These are phyloP conservation scores for Candida schatavii DNA, from an alignment of 805 yeast species.

Conservation along the genomic window DNA sequence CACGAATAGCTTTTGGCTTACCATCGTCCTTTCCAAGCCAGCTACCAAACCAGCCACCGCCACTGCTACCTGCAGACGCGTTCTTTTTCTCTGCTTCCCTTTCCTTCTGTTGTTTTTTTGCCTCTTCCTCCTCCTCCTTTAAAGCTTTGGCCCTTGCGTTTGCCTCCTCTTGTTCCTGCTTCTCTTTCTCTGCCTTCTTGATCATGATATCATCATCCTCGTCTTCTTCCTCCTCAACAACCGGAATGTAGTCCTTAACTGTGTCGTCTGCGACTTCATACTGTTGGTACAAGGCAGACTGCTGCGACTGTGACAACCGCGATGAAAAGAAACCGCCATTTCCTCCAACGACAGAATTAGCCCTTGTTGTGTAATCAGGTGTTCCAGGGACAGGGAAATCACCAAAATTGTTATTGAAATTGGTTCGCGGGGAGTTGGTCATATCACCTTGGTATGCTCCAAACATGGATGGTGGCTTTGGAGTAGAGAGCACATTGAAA, in stretches of 20 bases:
- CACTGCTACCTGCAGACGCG: conserved; percentile 11
- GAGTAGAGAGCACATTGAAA: background rate
- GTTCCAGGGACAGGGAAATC: conserved; percentile 46
- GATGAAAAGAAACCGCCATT: conserved; percentile 35
- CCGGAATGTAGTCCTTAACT: conserved; percentile 40
- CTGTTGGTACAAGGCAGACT: conserved; percentile 42
- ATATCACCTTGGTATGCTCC: conserved; percentile 23
- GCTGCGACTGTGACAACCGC: conserved; percentile 42
- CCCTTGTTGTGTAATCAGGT: conserved; percentile 43
- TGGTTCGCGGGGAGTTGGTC: background rate
- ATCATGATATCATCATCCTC: conserved; percentile 46
- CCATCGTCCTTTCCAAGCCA: conserved; percentile 46
- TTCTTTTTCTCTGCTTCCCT: conserved; percentile 36
- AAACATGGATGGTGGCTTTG: conserved; percentile 16
- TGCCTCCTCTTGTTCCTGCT: conserved; percentile 26
- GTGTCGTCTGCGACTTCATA: conserved; percentile 46
- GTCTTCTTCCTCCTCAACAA: conserved; percentile 44
- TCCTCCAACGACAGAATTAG: conserved; percentile 38
- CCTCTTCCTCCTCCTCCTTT: conserved; percentile 14
- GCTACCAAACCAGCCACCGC: conserved; percentile 54
- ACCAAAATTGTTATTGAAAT: conserved; percentile 20
- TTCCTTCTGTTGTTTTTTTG: conserved; percentile 14
- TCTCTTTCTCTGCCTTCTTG: conserved; percentile 35
- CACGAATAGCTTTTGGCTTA: conserved; percentile 74
- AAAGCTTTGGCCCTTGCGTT: conserved; percentile 15